Evolutionary conservation across 202 grass and related monocot genomes (phyloP).

Genomic region (Dendrocalamus latiflorus): DNA sequence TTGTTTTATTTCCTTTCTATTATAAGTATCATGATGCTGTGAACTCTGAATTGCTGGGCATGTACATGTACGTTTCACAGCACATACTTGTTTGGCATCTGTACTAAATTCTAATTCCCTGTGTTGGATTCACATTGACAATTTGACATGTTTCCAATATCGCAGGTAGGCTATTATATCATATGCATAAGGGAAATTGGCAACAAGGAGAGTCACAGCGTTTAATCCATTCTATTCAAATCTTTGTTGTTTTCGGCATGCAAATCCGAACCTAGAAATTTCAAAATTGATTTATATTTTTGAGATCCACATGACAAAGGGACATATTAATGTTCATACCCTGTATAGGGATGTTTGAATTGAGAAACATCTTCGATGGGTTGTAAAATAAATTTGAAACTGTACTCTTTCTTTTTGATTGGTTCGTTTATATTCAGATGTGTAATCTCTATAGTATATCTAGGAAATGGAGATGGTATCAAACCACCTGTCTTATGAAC

Average conservation of each 20-base stretch:
- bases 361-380: conserved; percentile 34
- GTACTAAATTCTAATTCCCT: not conserved
- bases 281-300: conserved; percentile 14
- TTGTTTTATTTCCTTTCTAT: not conserved
- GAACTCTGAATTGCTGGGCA: not conserved
- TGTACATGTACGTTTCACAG: not conserved
- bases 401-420: not conserved
- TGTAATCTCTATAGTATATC: not conserved
- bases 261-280: not conserved
- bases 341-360: conserved; percentile 31
- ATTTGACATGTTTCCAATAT: not conserved
- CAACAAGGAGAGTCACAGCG: conserved; percentile 18
- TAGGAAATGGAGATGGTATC: not conserved
- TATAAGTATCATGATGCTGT: not conserved
- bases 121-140: not conserved
- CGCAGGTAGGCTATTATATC: conserved; percentile 43
- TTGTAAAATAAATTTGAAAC: conserved; percentile 44
- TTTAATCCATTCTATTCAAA: conserved; percentile 54
- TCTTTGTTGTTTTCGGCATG: conserved; percentile 44
- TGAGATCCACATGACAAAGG: not conserved
- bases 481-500: not conserved
- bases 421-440: not conserved
- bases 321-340: conserved; percentile 12
- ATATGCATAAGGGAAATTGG: conserved; percentile 33
- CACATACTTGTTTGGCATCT: not conserved